Base-by-base conservation (phyloP, 768 basidiomycete species). In the Nidularia pulvinata region DNA sequence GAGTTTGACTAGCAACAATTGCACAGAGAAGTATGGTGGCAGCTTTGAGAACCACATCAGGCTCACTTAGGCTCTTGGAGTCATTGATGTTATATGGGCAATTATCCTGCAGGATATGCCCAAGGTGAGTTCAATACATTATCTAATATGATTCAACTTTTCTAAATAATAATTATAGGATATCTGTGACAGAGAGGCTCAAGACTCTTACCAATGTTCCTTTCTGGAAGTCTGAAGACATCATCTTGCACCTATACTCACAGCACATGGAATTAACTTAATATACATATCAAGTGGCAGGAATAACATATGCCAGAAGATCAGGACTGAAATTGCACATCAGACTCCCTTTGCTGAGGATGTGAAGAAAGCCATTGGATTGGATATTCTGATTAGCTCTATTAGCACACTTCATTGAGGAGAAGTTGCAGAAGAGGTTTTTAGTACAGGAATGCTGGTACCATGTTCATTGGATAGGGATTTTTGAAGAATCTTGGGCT, bases 131-230 rank as follows among this genome's bases (percentile, higher is more conserved):
- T 46, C 19, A 7, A 1, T 13, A 36, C 35, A 14, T 7, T 39
- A 30, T 11, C 7, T 22, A 32, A 44, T 22, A 30, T 7, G 33
- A 46, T 4, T 34, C 37, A 44, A 19, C 2, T 34, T n/a, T 52
- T 46, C 35, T n/a, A n/a, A n/a, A 46, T 49, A 33, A 14, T 25
- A 0, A 30, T 1, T 45, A 14, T 46, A 84, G 85, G 19, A 68
- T 93, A 22, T 87, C 85, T 43, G 92, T 83, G 1, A 86, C 83
- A 0, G 92, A 93, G 53, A 89, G 89, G 85, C 69, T 89, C 6
- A 83, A 85, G 57, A 70, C 74, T 5, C 67, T 80, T 1, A 81
- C 84, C 0, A 69, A 85, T 53, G 81, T 86, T 56, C 78, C 79
- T 9, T 82, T 81, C 6, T 91, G 91, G 90, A 78, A 79, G 14